These are phyloP conservation scores for Hypoxylon sp. DNA, from an alignment of 2,329 filamentous ascomycete species.

Conservation along the genomic window DNA sequence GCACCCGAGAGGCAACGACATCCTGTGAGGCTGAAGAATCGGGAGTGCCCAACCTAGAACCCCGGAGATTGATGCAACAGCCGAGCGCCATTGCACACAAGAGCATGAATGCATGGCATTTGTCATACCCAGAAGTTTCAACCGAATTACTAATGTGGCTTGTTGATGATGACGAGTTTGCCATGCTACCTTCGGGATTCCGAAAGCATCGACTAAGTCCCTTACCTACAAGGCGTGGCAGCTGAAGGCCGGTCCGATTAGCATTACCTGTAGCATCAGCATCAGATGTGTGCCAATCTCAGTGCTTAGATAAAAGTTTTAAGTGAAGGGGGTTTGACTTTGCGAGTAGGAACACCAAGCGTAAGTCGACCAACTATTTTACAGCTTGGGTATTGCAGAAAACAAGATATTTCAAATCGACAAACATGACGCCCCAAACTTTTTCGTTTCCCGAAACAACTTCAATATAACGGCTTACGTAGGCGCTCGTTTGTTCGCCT, in stretches of 20 bases:
- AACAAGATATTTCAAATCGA: slow-evolving; percentile 31
- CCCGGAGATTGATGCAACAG: slow-evolving; percentile 29
- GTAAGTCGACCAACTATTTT: slow-evolving; percentile 44
- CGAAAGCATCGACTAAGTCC: slow-evolving; percentile 24
- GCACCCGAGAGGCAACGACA: slow-evolving; percentile 37
- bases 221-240: slow-evolving; percentile 38
- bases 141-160: slow-evolving; percentile 33
- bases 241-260: slow-evolving; percentile 46
- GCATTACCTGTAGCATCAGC: slow-evolving; percentile 19
- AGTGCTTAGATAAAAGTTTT: slow-evolving; percentile 12
- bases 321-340: slow-evolving; percentile 2
- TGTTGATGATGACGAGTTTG: slow-evolving; percentile 39
- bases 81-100: slow-evolving; percentile 22
- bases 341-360: slow-evolving; percentile 20
- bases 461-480: slow-evolving; percentile 44
- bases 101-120: slow-evolving; percentile 35
- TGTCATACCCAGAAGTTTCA: slow-evolving; percentile 38
- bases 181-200: slow-evolving; percentile 13
- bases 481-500: slow-evolving; percentile 35
- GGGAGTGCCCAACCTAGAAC: slow-evolving; percentile 18
- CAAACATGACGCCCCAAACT: slow-evolving; percentile 39
- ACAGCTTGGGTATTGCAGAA: slow-evolving; percentile 42
- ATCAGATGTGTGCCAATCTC: slow-evolving; percentile 13
- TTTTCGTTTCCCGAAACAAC: slow-evolving; percentile 48
- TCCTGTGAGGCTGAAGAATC: slow-evolving; percentile 41